phyloP scores from a whole-genome alignment of 257 asterid species.

The Nicotiana knightiana region DNA sequence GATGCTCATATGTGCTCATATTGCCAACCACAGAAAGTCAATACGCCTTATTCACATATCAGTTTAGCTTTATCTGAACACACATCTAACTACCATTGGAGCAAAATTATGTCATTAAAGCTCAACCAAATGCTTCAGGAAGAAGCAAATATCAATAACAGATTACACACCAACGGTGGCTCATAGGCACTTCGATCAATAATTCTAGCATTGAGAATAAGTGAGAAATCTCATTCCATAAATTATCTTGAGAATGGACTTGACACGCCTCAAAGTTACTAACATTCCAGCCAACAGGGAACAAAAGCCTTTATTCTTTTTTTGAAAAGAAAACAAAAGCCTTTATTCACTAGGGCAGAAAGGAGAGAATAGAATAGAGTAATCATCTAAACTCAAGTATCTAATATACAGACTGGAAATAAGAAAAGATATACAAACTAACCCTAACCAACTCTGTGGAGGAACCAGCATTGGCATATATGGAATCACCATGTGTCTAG shows the following conservation, averaged over 20 bases:
- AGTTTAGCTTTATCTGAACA: neutral
- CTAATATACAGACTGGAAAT: neutral
- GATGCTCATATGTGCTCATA: neutral
- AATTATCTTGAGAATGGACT: neutral
- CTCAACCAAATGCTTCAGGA: neutral
- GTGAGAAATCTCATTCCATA: neutral
- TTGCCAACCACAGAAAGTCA: neutral
- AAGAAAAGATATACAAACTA: neutral
- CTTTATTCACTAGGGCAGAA: neutral
- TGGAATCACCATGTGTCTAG: slow-evolving; percentile 97
- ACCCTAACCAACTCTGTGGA: slow-evolving; percentile 92
- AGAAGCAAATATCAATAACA: neutral
- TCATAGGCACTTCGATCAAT: neutral
- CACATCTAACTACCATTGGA: neutral
- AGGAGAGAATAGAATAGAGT: neutral
- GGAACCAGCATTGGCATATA: slow-evolving; percentile 99
- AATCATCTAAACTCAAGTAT: neutral
- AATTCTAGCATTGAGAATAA: neutral
- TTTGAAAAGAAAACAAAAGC: neutral
- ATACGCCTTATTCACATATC: neutral
- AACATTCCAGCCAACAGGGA: neutral
- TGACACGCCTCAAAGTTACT: neutral
- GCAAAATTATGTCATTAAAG: neutral
- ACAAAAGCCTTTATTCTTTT: neutral
- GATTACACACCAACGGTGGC: neutral